Evolutionary conservation across 306 rosid species (phyloP).

Genomic region (Sesbania bispinosa): DNA sequence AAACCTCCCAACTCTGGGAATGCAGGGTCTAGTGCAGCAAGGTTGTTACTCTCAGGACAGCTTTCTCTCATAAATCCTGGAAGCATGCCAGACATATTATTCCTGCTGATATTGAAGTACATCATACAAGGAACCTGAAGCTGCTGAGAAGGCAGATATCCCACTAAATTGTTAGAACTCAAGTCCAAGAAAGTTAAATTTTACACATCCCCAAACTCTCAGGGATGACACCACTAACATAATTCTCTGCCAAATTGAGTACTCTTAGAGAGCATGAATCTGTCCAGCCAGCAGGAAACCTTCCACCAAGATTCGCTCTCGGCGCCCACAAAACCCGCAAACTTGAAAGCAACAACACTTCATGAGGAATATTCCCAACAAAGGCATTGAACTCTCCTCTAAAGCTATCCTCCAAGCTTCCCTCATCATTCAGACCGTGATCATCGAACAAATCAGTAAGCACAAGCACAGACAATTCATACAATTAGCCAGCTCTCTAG

Average conservation of each 20-base stretch:
- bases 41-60: constrained; percentile 1
- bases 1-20: constrained; percentile 24
- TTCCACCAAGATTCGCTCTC: constrained; percentile 58
- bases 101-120: constrained; percentile 61
- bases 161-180: constrained; percentile 56
- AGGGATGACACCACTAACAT: constrained; percentile 44
- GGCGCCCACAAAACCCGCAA: constrained; percentile 68
- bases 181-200: constrained; percentile 60
- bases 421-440: neutral
- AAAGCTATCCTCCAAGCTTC: constrained; percentile 34
- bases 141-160: constrained; percentile 36
- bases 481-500: constrained; percentile 49
- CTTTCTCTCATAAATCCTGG: constrained; percentile 34
- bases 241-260: constrained; percentile 63
- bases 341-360: constrained; percentile 46
- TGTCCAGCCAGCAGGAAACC: constrained; percentile 50
- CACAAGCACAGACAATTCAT: constrained; percentile 45
- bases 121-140: constrained; percentile 58
- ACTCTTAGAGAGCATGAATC: constrained; percentile 47
- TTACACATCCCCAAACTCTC: constrained; percentile 45
- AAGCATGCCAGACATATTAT: constrained; percentile 50
- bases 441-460: constrained; percentile 43
- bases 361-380: constrained; percentile 52
- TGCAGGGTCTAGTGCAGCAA: constrained; percentile 16
- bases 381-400: constrained; percentile 68